Percentiles rank a stretch among this genome's conserved stretches.
Conservation (phyloP, 768 basidiomycete genomes). For the Suillus sp. region DNA sequence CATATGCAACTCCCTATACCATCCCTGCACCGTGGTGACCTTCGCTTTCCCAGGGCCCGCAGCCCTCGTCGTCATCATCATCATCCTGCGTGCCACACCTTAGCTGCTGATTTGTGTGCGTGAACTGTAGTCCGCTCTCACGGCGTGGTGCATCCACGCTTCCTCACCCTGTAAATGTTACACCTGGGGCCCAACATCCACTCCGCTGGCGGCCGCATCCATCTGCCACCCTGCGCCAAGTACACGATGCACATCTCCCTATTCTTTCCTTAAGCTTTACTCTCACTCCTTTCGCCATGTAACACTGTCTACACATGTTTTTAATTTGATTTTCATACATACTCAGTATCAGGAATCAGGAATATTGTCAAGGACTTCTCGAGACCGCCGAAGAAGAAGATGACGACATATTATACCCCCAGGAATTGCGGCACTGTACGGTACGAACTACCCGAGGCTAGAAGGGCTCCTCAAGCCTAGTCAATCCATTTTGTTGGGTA, state of each 20-base stretch:
- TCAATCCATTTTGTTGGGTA: background rate
- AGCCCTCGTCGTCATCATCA: background rate
- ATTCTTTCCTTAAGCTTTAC: background rate
- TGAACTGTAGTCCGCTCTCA: background rate
- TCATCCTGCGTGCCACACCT: background rate
- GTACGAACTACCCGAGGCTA: background rate
- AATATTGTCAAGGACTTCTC: background rate
- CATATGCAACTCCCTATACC: background rate
- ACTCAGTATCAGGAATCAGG: background rate
- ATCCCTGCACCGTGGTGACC: background rate
- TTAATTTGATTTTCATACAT: background rate
- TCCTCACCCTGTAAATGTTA: background rate
- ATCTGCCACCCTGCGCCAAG: background rate
- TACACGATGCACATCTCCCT: background rate
- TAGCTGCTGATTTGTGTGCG: background rate
- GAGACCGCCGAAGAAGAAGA: background rate
- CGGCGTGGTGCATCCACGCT: background rate
- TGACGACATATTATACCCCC: background rate
- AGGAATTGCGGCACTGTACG: background rate
- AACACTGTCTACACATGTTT: background rate
- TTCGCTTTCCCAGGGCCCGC: background rate
- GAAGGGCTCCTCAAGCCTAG: background rate
- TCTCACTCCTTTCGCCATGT: background rate
- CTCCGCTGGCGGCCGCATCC: background rate
- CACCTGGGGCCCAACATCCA: background rate